These are phyloP conservation scores for Phalaenopsis hybrid DNA, from an alignment of 116 monocot species.

Conservation along the genomic window DNA sequence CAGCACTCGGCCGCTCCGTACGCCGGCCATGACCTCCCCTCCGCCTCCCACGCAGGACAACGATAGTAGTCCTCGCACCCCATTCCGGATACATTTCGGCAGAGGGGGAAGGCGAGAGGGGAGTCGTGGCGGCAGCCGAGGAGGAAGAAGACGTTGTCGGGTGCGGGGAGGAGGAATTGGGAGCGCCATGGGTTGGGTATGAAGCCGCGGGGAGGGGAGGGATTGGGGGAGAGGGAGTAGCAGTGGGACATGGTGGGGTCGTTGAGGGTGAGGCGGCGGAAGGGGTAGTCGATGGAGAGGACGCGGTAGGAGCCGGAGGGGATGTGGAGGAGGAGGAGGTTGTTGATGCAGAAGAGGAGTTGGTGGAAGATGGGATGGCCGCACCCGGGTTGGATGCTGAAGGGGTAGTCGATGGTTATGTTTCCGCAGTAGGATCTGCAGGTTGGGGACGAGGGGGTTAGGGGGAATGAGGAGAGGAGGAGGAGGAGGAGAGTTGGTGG, in stretches of 20 bases:
- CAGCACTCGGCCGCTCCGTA: constrained; percentile 51
- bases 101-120: constrained; percentile 15
- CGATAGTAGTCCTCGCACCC: constrained; percentile 69
- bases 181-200: constrained; percentile 50
- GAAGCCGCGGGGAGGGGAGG: constrained; percentile 40
- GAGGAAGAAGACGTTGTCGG: constrained; percentile 78
- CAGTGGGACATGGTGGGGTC: constrained; percentile 90
- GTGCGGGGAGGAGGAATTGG: constrained; percentile 44
- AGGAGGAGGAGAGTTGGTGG: background rate
- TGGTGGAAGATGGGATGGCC: constrained; percentile 64
- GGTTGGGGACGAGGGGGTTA: background rate
- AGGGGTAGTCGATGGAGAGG: constrained; percentile 79
- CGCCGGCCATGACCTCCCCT: background rate
- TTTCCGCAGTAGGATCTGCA: constrained; percentile 80
- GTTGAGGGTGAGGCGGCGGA: constrained; percentile 53
- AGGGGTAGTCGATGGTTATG: constrained; percentile 77
- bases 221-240: constrained; percentile 38
- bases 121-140: constrained; percentile 58
- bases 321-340: constrained; percentile 66
- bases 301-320: constrained; percentile 76
- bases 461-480: background rate
- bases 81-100: constrained; percentile 73
- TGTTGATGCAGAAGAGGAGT: constrained; percentile 90
- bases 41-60: constrained; percentile 58
- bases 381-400: constrained; percentile 49